These are phyloP conservation scores for Solanum hybrid DNA, from an alignment of 305 asterid species.

Conservation along the genomic window DNA sequence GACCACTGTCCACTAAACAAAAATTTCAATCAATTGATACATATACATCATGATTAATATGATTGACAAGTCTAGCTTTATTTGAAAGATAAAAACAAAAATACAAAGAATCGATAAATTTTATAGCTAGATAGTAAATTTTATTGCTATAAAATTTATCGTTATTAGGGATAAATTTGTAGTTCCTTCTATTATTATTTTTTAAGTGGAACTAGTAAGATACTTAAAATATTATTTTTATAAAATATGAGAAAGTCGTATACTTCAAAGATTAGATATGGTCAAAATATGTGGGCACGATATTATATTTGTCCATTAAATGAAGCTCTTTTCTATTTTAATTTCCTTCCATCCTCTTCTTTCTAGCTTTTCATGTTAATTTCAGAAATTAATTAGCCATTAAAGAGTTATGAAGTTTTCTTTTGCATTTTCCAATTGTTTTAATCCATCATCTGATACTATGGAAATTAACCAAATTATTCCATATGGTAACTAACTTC, in stretches of 20 bases:
- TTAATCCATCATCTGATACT: not conserved
- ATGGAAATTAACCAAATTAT: not conserved
- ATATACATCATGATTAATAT: not conserved
- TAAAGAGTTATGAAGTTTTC: conserved; percentile 15
- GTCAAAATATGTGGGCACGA: not conserved
- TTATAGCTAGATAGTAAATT: not conserved
- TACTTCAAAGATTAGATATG: not conserved
- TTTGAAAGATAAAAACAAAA: not conserved
- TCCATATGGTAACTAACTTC: conserved; percentile 7
- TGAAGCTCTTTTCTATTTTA: not conserved
- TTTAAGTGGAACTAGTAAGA: not conserved
- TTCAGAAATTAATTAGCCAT: not conserved
- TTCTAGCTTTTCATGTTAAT: not conserved
- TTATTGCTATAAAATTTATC: not conserved
- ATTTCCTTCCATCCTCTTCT: not conserved
- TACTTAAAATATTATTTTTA: not conserved
- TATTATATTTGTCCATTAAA: not conserved
- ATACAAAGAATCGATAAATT: not conserved
- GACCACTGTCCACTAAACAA: not conserved
- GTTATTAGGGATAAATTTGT: not conserved
- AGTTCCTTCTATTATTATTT: not conserved
- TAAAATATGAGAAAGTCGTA: not conserved
- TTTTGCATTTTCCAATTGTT: conserved; percentile 9
- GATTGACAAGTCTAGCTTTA: not conserved
- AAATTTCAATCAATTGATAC: not conserved